Conservation (phyloP, 176 grass and related monocot genomes). For the Chrysopogon serrulatus region DNA sequence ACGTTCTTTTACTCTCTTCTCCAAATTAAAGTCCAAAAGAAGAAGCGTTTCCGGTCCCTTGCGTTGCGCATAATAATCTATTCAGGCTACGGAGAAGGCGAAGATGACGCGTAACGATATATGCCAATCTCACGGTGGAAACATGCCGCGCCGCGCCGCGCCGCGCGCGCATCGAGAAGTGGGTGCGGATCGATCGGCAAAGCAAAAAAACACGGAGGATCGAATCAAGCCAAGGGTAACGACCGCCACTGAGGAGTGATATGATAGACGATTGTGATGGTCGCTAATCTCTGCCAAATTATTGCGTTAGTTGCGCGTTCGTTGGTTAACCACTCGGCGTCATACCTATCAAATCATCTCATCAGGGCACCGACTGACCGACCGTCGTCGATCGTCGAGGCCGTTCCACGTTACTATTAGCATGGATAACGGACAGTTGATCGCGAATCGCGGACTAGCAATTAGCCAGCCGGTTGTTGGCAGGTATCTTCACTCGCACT, state of each 20-base stretch:
- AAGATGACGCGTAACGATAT: neutral
- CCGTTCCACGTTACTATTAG: neutral
- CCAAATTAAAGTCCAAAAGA: too few relatives aligned
- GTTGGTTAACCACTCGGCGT: neutral
- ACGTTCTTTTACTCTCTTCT: neutral
- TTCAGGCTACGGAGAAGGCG: neutral
- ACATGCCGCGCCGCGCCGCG: too few relatives aligned
- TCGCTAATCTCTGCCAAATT: neutral
- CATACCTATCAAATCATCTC: neutral
- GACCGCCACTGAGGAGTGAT: neutral
- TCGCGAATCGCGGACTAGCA: too few relatives aligned
- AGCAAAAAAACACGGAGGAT: neutral
- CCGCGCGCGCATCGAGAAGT: neutral
- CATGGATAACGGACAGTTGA: neutral
- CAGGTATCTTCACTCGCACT: conserved; percentile 7
- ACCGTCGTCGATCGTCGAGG: neutral
- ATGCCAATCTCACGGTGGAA: neutral
- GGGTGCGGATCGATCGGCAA: neutral
- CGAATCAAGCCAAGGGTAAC: too few relatives aligned
- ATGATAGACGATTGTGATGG: neutral
- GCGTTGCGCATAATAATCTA: neutral
- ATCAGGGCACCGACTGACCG: neutral
- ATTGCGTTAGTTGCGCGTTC: conserved; percentile 13
- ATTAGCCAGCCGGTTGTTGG: neutral
- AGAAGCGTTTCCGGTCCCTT: neutral